Evolutionary conservation across 2,329 filamentous ascomycete species (phyloP).

Genomic region (Monilinia laxa): DNA sequence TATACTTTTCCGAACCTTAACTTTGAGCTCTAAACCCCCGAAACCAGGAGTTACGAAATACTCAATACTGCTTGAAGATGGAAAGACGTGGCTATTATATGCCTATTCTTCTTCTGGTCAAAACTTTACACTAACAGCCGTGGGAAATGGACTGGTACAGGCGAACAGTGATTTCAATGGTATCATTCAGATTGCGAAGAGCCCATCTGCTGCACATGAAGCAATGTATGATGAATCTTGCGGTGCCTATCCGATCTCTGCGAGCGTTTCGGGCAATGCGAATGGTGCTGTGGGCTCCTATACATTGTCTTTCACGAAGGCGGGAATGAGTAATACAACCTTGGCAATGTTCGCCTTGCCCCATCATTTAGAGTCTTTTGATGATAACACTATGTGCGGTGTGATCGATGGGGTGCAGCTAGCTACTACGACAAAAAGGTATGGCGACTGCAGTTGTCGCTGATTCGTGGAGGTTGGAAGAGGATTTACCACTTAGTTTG

Average conservation of each 20-base stretch:
- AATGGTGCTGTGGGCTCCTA: constrained; percentile 66
- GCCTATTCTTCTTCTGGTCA: constrained; percentile 59
- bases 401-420: constrained; percentile 43
- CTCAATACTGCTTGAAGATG: constrained; percentile 68
- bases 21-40: constrained; percentile 53
- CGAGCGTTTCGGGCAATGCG: constrained; percentile 63
- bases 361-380: constrained; percentile 79
- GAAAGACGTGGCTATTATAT: constrained; percentile 78
- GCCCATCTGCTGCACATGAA: constrained; percentile 53
- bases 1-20: constrained; percentile 71
- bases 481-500: constrained; percentile 71
- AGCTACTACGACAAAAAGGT: constrained; percentile 86
- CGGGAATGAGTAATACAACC: constrained; percentile 57
- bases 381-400: constrained; percentile 40
- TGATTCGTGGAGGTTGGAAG: constrained; percentile 75
- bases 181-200: constrained; percentile 77
- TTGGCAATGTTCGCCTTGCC: constrained; percentile 86
- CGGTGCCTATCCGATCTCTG: constrained; percentile 69
- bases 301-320: constrained; percentile 69
- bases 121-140: constrained; percentile 65
- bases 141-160: constrained; percentile 63
- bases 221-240: constrained; percentile 70
- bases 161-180: constrained; percentile 71
- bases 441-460: constrained; percentile 69
- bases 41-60: constrained; percentile 73